Percentiles rank a stretch among this genome's conserved stretches.
Conservation (phyloP, 73 alveolate genomes). For the Paramecium caudatum region DNA sequence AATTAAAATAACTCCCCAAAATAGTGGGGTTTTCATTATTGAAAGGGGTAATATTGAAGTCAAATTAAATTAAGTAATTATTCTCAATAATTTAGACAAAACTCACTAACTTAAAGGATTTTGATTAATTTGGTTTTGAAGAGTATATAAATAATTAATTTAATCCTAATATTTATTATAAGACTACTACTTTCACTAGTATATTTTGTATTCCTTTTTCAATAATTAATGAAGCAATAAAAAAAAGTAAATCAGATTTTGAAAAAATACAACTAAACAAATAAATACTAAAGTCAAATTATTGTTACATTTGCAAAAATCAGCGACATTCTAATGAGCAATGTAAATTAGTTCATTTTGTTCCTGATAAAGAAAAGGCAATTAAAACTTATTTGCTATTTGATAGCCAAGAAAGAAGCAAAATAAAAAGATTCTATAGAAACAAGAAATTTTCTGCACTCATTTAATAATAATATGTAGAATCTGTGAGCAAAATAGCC, state of each 20-base stretch:
- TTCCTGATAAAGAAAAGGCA: slow-evolving; percentile 24
- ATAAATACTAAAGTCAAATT: not conserved
- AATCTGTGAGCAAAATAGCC: not conserved
- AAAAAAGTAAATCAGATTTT: slow-evolving; percentile 9
- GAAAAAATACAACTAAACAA: not conserved
- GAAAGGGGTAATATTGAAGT: slow-evolving; percentile 21
- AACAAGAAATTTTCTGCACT: not conserved
- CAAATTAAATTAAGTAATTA: not conserved
- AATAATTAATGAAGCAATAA: not conserved
- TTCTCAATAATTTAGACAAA: not conserved
- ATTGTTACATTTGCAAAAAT: slow-evolving; percentile 26
- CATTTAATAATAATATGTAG: not conserved
- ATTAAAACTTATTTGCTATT: slow-evolving; percentile 5
- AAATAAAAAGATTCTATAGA: not conserved
- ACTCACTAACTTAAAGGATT: not conserved
- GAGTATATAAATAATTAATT: not conserved
- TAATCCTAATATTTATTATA: not conserved
- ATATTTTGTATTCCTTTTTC: not conserved
- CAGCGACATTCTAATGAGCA: not conserved
- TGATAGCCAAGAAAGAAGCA: not conserved
- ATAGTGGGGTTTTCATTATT: not conserved
- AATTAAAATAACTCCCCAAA: not conserved
- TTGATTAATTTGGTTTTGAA: slow-evolving; percentile 34
- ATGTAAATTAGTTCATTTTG: slow-evolving; percentile 62
- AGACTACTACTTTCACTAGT: slow-evolving; percentile 23